phyloP scores from a whole-genome alignment of 176 grass and related monocot species.

The Rhynchospora breviuscula region DNA sequence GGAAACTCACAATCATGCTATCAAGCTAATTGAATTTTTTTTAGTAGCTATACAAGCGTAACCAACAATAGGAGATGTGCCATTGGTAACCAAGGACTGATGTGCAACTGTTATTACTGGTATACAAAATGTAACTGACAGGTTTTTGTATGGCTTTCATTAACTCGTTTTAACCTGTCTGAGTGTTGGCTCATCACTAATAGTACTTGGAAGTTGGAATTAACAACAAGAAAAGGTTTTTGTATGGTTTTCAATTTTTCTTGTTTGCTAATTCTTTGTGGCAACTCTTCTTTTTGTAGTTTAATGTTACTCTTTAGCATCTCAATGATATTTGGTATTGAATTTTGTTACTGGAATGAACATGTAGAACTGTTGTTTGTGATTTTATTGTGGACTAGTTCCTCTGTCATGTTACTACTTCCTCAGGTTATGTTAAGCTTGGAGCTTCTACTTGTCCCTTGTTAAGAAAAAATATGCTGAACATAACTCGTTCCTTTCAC shows the following conservation, averaged over 20 bases:
- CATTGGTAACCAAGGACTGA: not conserved
- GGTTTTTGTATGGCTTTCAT: too few relatives aligned
- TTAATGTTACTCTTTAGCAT: not conserved
- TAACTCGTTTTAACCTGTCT: too few relatives aligned
- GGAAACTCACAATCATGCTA: constrained; percentile 9
- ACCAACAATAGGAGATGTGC: not conserved
- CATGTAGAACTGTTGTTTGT: not conserved
- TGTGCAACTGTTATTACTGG: not conserved
- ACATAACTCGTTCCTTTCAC: too few relatives aligned
- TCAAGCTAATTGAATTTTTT: not conserved
- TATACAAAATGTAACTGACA: not conserved
- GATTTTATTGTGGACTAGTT: constrained; percentile 9
- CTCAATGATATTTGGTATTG: constrained; percentile 18
- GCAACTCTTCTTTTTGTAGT: too few relatives aligned
- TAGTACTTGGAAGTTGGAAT: not conserved
- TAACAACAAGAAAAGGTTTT: not conserved
- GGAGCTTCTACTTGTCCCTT: not conserved
- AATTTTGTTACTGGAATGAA: constrained; percentile 23
- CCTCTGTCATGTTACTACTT: not conserved
- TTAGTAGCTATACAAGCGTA: not conserved
- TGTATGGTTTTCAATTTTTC: too few relatives aligned
- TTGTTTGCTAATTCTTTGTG: too few relatives aligned
- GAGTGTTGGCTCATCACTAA: not conserved
- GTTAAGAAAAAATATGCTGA: too few relatives aligned
- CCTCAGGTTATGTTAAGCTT: not conserved